Evolutionary conservation across 192 early-diverging fungal genomes (phyloP).

Genomic region (Fimicolochytrium jonesii): DNA sequence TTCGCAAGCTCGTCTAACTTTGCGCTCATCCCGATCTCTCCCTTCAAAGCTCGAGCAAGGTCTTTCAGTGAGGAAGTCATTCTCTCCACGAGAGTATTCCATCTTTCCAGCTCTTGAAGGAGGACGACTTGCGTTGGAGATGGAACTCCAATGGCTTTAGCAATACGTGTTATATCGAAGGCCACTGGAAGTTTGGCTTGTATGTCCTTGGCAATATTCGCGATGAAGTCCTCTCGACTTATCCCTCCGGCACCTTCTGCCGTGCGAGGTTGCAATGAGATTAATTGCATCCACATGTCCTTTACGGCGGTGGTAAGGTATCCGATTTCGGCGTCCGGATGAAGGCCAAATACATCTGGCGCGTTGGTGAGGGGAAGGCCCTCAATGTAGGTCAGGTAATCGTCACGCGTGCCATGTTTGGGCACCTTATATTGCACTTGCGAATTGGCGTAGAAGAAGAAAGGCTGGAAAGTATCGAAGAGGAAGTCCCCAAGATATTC

Average conservation of each 20-base stretch:
- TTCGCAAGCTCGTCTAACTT: conserved; percentile 58
- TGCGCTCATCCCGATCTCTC: conserved; percentile 61
- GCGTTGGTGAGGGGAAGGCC: conserved; percentile 55
- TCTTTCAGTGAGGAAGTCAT: conserved; percentile 52
- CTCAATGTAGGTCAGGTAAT: conserved; percentile 57
- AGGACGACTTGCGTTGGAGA: conserved; percentile 58
- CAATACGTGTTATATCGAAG: conserved; percentile 55
- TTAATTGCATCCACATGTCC: conserved; percentile 61
- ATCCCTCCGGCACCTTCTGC: conserved; percentile 57
- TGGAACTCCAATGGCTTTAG: conserved; percentile 51
- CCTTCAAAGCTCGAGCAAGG: conserved; percentile 51
- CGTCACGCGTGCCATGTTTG: conserved; percentile 39
- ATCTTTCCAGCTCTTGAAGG: conserved; percentile 58
- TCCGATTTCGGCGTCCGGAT: conserved; percentile 63
- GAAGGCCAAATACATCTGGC: conserved; percentile 61
- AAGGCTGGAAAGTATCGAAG: conserved; percentile 60
- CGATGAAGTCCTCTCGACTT: conserved; percentile 60
- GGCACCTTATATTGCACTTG: conserved; percentile 55
- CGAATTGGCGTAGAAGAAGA: conserved; percentile 51
- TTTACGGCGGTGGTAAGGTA: conserved; percentile 59
- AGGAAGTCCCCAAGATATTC: conserved; percentile 63
- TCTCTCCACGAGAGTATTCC: conserved; percentile 57
- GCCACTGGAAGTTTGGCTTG: conserved; percentile 48
- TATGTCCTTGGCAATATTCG: conserved; percentile 56
- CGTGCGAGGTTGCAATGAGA: conserved; percentile 55